These are phyloP conservation scores for Phyllosticta capitalensis DNA, from an alignment of 2,329 filamentous ascomycete genomes.

Conservation along the genomic window DNA sequence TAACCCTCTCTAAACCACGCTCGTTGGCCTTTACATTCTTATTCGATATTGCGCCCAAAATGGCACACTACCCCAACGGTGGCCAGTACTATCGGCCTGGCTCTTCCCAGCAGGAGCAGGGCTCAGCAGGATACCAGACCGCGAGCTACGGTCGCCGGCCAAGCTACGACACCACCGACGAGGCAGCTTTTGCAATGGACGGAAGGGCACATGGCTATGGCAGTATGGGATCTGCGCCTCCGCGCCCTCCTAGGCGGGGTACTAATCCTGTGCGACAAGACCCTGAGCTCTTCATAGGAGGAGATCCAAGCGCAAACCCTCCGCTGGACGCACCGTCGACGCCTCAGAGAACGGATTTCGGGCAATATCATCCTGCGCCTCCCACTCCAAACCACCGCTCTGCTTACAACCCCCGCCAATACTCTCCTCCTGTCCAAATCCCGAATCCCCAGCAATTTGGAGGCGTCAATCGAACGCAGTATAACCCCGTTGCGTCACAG, in stretches of 20 bases:
- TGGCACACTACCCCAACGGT: constrained; percentile 49
- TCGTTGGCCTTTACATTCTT: background rate
- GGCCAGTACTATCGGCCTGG: constrained; percentile 40
- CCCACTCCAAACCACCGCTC: constrained; percentile 17
- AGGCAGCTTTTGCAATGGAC: constrained; percentile 43
- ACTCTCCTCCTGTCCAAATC: constrained; percentile 34
- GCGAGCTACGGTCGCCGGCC: constrained; percentile 39
- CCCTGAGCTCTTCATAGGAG: constrained; percentile 56
- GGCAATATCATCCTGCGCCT: constrained; percentile 41
- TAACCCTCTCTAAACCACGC: background rate
- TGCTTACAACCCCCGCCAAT: constrained; percentile 56
- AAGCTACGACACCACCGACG: constrained; percentile 71
- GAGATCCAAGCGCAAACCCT: constrained; percentile 16
- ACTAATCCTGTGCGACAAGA: constrained; percentile 28
- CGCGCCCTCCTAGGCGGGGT: constrained; percentile 16
- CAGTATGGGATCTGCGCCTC: constrained; percentile 11
- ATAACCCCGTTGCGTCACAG: constrained; percentile 23
- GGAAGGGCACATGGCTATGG: constrained; percentile 28
- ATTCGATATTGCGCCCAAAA: constrained; percentile 21
- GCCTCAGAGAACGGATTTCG: constrained; percentile 33
- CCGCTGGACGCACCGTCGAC: constrained; percentile 15
- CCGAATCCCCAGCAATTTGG: constrained; percentile 58
- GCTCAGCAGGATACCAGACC: constrained; percentile 29
- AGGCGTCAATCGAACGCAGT: constrained; percentile 25
- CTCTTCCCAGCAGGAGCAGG: constrained; percentile 32